Base-by-base conservation (phyloP, 2,329 filamentous ascomycete species). In the Byssoonygena ceratinophila region DNA sequence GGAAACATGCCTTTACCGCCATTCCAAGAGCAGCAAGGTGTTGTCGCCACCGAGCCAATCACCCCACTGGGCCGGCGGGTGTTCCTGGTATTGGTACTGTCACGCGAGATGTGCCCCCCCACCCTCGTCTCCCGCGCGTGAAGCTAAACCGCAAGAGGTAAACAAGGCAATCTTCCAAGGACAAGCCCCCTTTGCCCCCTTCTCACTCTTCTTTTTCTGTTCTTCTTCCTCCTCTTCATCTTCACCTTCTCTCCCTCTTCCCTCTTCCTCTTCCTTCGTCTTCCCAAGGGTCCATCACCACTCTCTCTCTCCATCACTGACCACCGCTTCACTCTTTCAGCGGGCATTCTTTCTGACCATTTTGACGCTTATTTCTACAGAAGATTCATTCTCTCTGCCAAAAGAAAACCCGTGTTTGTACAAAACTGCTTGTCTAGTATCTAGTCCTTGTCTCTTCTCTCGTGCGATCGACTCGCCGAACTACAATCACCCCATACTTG, bases 271-370 rank as follows among this genome's bases (percentile, higher is more conserved):
- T 49, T 50, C 41, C 25, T 47, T 59, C 56, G 53, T 47, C 55
- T 36, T 40, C 45, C 20, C 45, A 47, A 41, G 46, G 46, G 46
- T 23, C 41, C 34, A n/a, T 34, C 23, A 27, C 18, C 36, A 20
- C 11, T 39, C 16, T 11, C 36, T 18, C 16, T 20, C 36, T 20
- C 36, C 40, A 54, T 46, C 55, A 32, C 54, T 58, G 56, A 61
- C 58, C 56, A 68, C 61, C 66, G 64, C 64, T 64, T 68, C 61
- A 70, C 68, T 64, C 86, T 70, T 88, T 90, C 74, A 89, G 85
- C 85, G 85, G 85, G 80, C 83, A 82, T 75, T 86, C 82, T 72
- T 85, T 85, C 69, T 48, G 25, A 49, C 36, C 46, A 23, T 5
- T 32, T 49, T 8, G 22, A 6, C 31, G 11, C 25, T 29, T 36